Percentiles rank a stretch among this genome's conserved stretches.
phyloP scores from a whole-genome alignment of 108 stramenopile species.

The Skeletonema marinoi region DNA sequence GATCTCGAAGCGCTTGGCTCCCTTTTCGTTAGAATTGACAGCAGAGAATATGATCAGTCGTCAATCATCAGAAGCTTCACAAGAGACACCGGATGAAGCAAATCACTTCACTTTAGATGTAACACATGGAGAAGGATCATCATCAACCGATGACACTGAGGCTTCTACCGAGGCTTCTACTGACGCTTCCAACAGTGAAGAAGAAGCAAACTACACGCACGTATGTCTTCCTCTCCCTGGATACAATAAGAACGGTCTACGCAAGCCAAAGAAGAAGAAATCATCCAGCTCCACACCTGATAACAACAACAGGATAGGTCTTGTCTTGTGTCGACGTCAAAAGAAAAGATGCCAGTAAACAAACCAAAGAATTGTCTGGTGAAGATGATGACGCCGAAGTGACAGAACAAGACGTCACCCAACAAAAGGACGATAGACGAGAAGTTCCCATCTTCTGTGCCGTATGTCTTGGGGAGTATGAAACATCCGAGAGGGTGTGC shows the following conservation, averaged over 20 bases:
- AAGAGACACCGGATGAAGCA: too few relatives aligned
- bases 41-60: not conserved
- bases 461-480: constrained; percentile 39
- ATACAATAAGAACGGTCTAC: constrained; percentile 17
- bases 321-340: not conserved
- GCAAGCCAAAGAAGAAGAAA: not conserved
- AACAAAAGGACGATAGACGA: not conserved
- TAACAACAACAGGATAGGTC: not conserved
- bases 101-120: too few relatives aligned
- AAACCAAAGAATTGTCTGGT: not conserved
- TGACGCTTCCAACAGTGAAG: not conserved
- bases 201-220: constrained; percentile 10
- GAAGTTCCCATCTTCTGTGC: constrained; percentile 33
- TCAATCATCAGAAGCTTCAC: not conserved
- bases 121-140: not conserved
- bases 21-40: not conserved
- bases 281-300: not conserved
- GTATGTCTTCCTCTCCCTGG: constrained; percentile 18
- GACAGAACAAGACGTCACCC: not conserved
- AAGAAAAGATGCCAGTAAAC: not conserved
- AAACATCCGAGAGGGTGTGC: constrained; percentile 16
- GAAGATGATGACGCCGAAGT: not conserved
- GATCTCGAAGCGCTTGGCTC: not conserved
- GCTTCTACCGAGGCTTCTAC: not conserved
- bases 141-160: not conserved